These are phyloP conservation scores for Hypomyces rosellus DNA, from an alignment of 2,329 filamentous ascomycete species.

Conservation along the genomic window DNA sequence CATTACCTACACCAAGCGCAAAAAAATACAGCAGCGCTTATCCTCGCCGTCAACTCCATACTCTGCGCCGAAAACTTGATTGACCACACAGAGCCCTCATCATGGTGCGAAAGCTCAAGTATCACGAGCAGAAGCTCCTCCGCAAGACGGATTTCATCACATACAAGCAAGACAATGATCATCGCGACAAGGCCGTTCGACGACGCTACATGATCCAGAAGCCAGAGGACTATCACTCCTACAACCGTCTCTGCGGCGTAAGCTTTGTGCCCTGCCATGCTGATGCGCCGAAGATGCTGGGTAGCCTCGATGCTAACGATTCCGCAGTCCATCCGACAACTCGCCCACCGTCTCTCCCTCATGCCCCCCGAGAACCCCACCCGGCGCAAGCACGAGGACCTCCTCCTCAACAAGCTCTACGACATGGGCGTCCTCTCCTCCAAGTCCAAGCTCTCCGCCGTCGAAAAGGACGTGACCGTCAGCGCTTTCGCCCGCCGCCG, in stretches of 20 bases:
- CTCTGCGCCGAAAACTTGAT: background rate
- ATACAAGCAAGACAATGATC: conserved; percentile 81
- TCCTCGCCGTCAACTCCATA: background rate
- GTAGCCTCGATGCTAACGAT: conserved; percentile 8
- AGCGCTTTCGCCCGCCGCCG: conserved; percentile 79
- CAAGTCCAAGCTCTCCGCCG: conserved; percentile 70
- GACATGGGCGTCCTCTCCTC: conserved; percentile 81
- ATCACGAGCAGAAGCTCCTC: conserved; percentile 94
- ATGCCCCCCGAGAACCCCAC: conserved; percentile 73
- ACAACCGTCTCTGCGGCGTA: conserved; percentile 62
- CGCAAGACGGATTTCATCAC: conserved; percentile 90
- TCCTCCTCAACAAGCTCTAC: conserved; percentile 85
- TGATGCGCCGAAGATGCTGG: no score
- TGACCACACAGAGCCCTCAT: conserved; percentile 17
- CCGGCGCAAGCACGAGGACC: conserved; percentile 76
- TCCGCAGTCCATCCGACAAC: conserved; percentile 68
- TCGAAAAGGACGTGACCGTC: conserved; percentile 86
- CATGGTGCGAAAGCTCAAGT: conserved; percentile 95
- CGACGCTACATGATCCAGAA: conserved; percentile 89
- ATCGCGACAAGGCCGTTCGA: conserved; percentile 74
- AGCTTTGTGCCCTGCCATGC: background rate
- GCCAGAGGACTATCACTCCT: conserved; percentile 72
- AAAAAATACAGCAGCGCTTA: no score
- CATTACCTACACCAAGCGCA: background rate
- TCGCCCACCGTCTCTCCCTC: conserved; percentile 81